phyloP scores from a whole-genome alignment of 2,329 filamentous ascomycete species.

The Phialemoniopsis sp. region DNA sequence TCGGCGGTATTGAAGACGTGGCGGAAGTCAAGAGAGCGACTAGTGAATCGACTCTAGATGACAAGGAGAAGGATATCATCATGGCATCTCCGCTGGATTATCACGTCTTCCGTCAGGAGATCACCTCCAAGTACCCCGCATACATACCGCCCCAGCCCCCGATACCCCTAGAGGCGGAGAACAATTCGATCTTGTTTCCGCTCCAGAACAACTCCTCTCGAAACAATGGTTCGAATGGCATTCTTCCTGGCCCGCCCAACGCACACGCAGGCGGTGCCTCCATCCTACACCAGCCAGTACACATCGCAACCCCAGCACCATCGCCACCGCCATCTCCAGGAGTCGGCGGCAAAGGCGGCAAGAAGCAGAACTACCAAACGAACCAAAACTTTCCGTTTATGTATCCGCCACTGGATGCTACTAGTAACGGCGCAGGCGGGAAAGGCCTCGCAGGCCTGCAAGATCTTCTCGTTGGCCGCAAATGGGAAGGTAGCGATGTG shows the following conservation, averaged over 20 bases:
- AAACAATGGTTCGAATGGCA: slow-evolving; percentile 55
- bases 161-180: slow-evolving; percentile 83
- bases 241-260: slow-evolving; percentile 53
- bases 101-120: slow-evolving; percentile 92
- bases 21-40: slow-evolving; percentile 70
- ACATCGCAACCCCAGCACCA: slow-evolving; percentile 96
- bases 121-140: slow-evolving; percentile 95
- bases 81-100: slow-evolving; percentile 95
- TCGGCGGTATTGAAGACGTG: slow-evolving; percentile 75
- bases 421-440: slow-evolving; percentile 84
- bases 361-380: slow-evolving; percentile 99
- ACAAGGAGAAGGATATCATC: slow-evolving; percentile 71
- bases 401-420: slow-evolving; percentile 87
- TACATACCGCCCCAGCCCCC: slow-evolving; percentile 84
- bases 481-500: slow-evolving; percentile 91
- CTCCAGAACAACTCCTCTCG: slow-evolving; percentile 70
- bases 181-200: slow-evolving; percentile 85
- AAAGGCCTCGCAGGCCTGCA: slow-evolving; percentile 81
- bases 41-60: slow-evolving; percentile 54
- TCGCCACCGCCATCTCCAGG: slow-evolving; percentile 89
- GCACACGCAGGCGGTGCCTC: slow-evolving; percentile 60
- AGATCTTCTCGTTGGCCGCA: slow-evolving; percentile 73
- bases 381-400: slow-evolving; percentile 98
- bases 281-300: slow-evolving; percentile 91
- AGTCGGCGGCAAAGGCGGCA: slow-evolving; percentile 85